Evolutionary conservation across 208 protist species (phyloP).

Genomic region (Trypanosoma lewisi): DNA sequence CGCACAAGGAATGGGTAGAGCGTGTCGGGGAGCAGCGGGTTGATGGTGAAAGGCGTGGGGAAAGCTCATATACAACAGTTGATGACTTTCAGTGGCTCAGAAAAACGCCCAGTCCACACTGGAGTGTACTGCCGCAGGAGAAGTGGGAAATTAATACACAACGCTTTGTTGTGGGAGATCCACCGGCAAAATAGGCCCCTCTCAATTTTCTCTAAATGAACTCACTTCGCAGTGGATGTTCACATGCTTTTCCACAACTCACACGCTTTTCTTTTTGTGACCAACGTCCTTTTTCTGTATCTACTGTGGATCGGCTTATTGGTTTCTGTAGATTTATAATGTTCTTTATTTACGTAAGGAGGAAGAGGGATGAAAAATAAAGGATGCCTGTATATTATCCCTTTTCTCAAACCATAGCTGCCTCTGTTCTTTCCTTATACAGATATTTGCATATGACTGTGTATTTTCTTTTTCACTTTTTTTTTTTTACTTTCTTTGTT

Average conservation of each 20-base stretch:
- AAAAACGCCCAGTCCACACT: conserved; percentile 78
- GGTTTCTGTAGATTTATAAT: too few relatives aligned
- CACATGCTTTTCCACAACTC: too few relatives aligned
- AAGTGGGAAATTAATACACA: conserved; percentile 27
- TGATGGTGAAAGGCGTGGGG: conserved; percentile 26
- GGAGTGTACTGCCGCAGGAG: conserved; percentile 47
- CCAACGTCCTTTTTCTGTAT: too few relatives aligned
- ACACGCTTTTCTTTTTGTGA: too few relatives aligned
- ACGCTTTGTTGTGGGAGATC: conserved; percentile 13
- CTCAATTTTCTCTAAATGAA: not conserved
- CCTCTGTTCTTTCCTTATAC: conserved; percentile 5
- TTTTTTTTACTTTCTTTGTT: conserved; percentile 13
- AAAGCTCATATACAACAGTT: conserved; percentile 47
- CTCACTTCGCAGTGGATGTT: too few relatives aligned
- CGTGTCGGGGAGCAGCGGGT: conserved; percentile 55
- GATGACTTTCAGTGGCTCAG: conserved; percentile 89
- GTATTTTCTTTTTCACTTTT: conserved; percentile 7
- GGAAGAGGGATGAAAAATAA: not conserved
- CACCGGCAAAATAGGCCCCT: not conserved
- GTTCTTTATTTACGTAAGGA: too few relatives aligned
- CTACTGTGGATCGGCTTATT: too few relatives aligned
- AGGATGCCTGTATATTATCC: conserved; percentile 23
- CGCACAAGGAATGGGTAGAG: conserved; percentile 57
- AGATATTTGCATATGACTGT: not conserved
- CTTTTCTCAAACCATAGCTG: too few relatives aligned